Evolutionary conservation across 2,329 filamentous ascomycete genomes (phyloP).

Genomic region (Pseudogymnoascus destructans): DNA sequence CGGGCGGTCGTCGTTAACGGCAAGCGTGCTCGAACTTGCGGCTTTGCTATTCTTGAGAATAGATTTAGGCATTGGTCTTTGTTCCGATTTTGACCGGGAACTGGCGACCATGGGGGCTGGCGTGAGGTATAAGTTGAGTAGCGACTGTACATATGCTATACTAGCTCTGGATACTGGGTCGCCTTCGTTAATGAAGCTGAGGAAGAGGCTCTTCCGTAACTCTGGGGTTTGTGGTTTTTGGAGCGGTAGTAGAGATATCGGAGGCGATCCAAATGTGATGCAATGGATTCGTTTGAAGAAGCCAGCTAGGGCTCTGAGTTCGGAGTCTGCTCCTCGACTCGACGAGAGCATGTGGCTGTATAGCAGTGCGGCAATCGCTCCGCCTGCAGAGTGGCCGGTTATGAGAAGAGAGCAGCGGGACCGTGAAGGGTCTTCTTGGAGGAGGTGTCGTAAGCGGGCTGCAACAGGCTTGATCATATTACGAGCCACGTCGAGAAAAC

Average conservation of each 20-base stretch:
- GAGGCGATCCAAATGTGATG: constrained; percentile 73
- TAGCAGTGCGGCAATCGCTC: constrained; percentile 66
- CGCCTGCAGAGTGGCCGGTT: constrained; percentile 77
- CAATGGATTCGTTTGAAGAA: constrained; percentile 73
- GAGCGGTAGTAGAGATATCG: constrained; percentile 59
- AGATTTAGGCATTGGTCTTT: constrained; percentile 6
- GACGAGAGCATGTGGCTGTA: constrained; percentile 68
- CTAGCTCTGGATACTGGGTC: constrained; percentile 71
- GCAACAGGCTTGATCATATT: constrained; percentile 66
- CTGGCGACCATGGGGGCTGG: constrained; percentile 35
- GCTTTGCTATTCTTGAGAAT: constrained; percentile 12
- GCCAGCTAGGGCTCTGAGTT: constrained; percentile 54
- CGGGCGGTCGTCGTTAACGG: constrained; percentile 16
- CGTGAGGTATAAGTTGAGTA: constrained; percentile 57
- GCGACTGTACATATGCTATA: constrained; percentile 57
- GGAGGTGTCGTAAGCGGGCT: constrained; percentile 50
- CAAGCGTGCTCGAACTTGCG: constrained; percentile 16
- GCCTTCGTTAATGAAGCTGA: constrained; percentile 73
- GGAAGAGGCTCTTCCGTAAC: constrained; percentile 56
- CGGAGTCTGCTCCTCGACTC: constrained; percentile 42
- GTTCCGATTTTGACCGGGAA: not conserved
- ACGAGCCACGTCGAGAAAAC: constrained; percentile 63
- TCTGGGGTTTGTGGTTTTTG: constrained; percentile 38
- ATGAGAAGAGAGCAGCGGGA: constrained; percentile 60
- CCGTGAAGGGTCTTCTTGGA: constrained; percentile 58